A percentile compares a stretch with the other conserved stretches of the same genome.
These are phyloP conservation scores for Strobilomyces dryophilus DNA, from an alignment of 768 basidiomycete genomes.

Conservation along the genomic window DNA sequence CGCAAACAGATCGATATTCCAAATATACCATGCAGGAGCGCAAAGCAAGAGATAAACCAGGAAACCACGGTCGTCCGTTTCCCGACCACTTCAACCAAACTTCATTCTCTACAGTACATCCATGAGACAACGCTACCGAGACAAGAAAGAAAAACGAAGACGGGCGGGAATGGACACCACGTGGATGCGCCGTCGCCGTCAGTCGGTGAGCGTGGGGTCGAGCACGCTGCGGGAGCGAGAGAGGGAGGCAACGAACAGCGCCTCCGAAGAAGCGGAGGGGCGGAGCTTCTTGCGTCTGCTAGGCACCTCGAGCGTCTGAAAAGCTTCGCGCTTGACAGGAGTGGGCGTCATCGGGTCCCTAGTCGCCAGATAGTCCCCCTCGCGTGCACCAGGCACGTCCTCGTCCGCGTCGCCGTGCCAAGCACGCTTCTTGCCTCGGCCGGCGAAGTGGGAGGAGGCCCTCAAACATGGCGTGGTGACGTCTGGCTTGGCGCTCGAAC, in stretches of 20 bases:
- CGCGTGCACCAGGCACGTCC: neutral
- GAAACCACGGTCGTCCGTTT: constrained; percentile 8
- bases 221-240: neutral
- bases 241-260: neutral
- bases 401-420: constrained; percentile 8
- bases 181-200: neutral
- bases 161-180: neutral
- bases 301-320: neutral
- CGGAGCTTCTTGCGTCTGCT: constrained; percentile 15
- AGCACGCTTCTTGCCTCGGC: constrained; percentile 16
- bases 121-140: neutral
- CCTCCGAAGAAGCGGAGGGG: neutral
- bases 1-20: neutral
- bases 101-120: neutral
- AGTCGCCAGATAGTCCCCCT: neutral
- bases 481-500: neutral
- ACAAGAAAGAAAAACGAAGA: neutral
- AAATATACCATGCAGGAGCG: neutral
- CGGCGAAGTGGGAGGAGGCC: constrained; percentile 8
- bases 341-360: neutral
- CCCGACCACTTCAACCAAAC: neutral
- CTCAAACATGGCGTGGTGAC: neutral
- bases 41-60: neutral
- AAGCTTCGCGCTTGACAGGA: constrained; percentile 1
- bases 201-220: constrained; percentile 2